Evolutionary conservation across 192 early-diverging fungal genomes (phyloP).

Genomic region (Coemansia pectinata): DNA sequence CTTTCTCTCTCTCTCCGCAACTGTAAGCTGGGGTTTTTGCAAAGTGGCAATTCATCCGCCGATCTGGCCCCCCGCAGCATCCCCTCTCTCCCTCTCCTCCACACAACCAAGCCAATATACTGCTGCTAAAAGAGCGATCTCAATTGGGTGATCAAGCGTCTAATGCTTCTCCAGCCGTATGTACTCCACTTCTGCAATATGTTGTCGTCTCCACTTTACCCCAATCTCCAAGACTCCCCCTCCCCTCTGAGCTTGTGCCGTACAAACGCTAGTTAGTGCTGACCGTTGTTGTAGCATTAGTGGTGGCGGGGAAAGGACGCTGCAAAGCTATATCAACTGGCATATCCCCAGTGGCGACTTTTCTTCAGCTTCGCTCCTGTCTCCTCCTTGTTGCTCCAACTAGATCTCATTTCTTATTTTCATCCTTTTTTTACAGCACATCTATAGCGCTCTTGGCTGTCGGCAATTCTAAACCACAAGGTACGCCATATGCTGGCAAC

Average conservation of each 20-base stretch:
- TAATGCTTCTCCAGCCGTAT: background rate
- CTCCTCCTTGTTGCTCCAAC: background rate
- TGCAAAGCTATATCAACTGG: conserved; percentile 1
- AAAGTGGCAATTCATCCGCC: conserved; percentile 7
- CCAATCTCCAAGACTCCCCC: background rate
- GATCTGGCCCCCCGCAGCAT: background rate
- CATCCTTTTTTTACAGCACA: background rate
- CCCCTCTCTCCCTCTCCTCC: background rate
- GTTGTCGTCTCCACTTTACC: background rate
- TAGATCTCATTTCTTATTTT: background rate
- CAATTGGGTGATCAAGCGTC: background rate
- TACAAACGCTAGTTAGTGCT: background rate
- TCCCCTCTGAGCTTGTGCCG: background rate
- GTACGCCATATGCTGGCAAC: background rate
- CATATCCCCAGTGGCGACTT: background rate
- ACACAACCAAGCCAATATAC: background rate
- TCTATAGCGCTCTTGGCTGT: background rate
- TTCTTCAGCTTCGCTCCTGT: background rate
- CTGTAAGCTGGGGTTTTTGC: background rate
- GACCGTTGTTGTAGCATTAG: background rate
- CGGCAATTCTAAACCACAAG: background rate
- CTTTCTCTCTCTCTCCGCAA: background rate
- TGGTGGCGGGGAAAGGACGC: background rate
- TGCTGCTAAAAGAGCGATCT: background rate
- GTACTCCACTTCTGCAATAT: conserved; percentile 1